Conservation (phyloP, 2,329 filamentous ascomycete species). For the Daldinia sp. region DNA sequence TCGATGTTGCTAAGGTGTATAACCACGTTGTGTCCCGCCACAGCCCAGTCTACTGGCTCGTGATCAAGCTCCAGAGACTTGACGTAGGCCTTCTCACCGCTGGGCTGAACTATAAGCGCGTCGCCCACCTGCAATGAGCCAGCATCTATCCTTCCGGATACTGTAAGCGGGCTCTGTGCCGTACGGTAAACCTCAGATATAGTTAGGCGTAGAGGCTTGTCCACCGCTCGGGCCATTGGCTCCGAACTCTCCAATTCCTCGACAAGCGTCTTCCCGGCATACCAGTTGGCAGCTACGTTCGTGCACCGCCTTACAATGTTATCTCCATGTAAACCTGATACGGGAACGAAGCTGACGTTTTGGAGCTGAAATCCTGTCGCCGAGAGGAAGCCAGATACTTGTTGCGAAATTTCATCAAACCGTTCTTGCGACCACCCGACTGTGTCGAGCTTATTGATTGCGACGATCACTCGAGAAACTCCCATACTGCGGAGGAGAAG, state of each 20-base stretch:
- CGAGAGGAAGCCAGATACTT: constrained; percentile 82
- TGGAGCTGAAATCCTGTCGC: constrained; percentile 83
- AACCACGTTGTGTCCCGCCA: constrained; percentile 87
- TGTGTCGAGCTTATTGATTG: constrained; percentile 94
- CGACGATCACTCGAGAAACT: constrained; percentile 85
- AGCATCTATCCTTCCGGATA: constrained; percentile 85
- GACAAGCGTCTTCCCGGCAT: constrained; percentile 79
- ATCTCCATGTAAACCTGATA: constrained; percentile 87
- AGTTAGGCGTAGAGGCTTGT: constrained; percentile 84
- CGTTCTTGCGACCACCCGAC: constrained; percentile 82
- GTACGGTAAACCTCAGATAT: constrained; percentile 88
- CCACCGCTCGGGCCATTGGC: constrained; percentile 72
- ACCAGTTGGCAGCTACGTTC: constrained; percentile 74
- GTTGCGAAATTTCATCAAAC: constrained; percentile 85
- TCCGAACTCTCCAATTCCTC: constrained; percentile 87
- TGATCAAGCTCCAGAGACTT: constrained; percentile 83
- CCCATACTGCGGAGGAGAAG: constrained; percentile 90
- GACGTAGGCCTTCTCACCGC: constrained; percentile 80
- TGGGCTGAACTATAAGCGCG: constrained; percentile 78
- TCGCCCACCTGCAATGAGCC: constrained; percentile 89
- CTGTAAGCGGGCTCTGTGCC: constrained; percentile 80
- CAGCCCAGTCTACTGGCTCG: constrained; percentile 82
- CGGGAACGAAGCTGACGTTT: constrained; percentile 86
- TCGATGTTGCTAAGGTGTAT: constrained; percentile 89
- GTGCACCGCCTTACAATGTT: constrained; percentile 75